phyloP scores from a whole-genome alignment of 1,284 basidiomycete genomes.

The Gomphus bonarii region DNA sequence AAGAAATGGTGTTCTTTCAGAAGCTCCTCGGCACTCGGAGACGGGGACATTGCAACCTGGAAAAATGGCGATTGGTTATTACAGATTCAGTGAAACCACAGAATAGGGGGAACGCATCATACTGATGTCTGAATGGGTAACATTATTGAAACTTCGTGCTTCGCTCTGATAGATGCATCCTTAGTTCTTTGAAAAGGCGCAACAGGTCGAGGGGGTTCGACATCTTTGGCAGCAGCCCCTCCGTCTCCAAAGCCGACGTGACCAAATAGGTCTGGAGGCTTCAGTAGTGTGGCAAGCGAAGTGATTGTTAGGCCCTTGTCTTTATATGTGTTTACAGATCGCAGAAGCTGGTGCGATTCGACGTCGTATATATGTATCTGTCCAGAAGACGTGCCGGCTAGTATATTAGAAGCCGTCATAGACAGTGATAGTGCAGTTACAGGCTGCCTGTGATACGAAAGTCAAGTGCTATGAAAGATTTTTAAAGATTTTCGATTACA shows the following conservation, averaged over 20 bases:
- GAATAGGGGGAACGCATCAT: constrained; percentile 24
- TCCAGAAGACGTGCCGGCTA: constrained; percentile 67
- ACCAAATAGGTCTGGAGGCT: constrained; percentile 75
- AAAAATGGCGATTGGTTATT: constrained; percentile 8
- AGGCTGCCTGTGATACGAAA: constrained; percentile 35
- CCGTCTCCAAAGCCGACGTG: constrained; percentile 53
- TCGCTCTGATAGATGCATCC: constrained; percentile 52
- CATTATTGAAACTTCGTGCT: constrained; percentile 56
- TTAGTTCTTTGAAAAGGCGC: constrained; percentile 61
- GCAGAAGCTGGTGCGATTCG: constrained; percentile 81
- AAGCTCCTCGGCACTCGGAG: constrained; percentile 32
- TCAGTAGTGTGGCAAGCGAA: constrained; percentile 64
- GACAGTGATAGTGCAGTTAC: constrained; percentile 72
- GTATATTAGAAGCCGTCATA: constrained; percentile 57
- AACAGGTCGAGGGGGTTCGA: constrained; percentile 55
- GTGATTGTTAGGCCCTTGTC: constrained; percentile 66
- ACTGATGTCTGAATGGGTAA: constrained; percentile 33
- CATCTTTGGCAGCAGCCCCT: constrained; percentile 38
- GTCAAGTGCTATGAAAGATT: constrained; percentile 1
- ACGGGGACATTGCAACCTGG: constrained; percentile 9
- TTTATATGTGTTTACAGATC: constrained; percentile 54
- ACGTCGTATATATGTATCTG: constrained; percentile 80
- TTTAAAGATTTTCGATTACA: constrained; percentile 15
- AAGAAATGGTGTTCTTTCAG: constrained; percentile 53
- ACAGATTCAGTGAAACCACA: not conserved